Percentiles rank a stretch among this genome's conserved stretches.
phyloP scores from a whole-genome alignment of 2,329 filamentous ascomycete species.

The Lasiodiplodia citricola region DNA sequence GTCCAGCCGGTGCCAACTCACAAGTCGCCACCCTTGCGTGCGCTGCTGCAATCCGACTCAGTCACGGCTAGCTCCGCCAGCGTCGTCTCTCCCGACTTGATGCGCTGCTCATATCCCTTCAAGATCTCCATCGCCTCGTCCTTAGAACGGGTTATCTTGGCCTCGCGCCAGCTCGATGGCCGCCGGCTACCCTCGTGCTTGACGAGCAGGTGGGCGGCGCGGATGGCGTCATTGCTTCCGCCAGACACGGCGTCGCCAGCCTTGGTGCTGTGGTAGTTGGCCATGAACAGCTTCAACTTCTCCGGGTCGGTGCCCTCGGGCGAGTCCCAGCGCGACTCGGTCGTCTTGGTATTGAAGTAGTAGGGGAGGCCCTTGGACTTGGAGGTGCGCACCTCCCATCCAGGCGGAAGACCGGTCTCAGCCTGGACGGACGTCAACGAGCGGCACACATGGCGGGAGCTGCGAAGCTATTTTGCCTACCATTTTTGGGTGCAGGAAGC shows the following conservation, averaged over 20 bases:
- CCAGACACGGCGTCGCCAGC: constrained; percentile 38
- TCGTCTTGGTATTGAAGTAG: constrained; percentile 90
- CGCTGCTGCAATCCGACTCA: constrained; percentile 95
- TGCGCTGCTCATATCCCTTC: constrained; percentile 73
- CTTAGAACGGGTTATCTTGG: constrained; percentile 84
- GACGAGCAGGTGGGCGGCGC: constrained; percentile 88
- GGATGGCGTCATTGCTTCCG: constrained; percentile 79
- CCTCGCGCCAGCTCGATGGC: constrained; percentile 91
- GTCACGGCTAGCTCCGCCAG: constrained; percentile 84
- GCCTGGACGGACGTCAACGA: constrained; percentile 52
- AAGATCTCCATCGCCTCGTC: constrained; percentile 85
- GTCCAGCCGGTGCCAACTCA: constrained; percentile 49
- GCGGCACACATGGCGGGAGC: neutral
- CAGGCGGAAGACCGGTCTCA: constrained; percentile 79
- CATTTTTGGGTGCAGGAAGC: neutral
- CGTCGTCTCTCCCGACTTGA: constrained; percentile 69
- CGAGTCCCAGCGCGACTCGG: constrained; percentile 94
- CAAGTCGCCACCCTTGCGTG: constrained; percentile 90
- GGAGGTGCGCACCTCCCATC: constrained; percentile 96
- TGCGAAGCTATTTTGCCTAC: neutral
- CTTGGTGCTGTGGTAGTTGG: constrained; percentile 74
- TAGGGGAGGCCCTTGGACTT: constrained; percentile 99
- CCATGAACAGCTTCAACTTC: constrained; percentile 94
- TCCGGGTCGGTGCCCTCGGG: constrained; percentile 87
- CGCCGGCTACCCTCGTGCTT: constrained; percentile 90